Percentiles rank a stretch among this genome's conserved stretches.
phyloP scores from a whole-genome alignment of 192 early-diverging fungal species.

The Rhizoclosmatium sp. region DNA sequence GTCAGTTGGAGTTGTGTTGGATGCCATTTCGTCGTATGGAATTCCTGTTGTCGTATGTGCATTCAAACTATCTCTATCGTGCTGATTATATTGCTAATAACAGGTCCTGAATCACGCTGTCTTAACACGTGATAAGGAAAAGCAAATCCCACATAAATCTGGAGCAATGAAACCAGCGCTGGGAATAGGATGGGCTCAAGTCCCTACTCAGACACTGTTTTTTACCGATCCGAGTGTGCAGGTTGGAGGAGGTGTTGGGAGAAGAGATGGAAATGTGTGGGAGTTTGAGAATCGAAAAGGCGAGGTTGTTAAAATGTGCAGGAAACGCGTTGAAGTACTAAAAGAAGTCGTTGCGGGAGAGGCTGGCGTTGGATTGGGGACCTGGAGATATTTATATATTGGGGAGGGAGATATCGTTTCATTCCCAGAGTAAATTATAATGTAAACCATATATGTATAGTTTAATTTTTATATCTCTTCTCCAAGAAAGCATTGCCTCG shows the following conservation, averaged over 20 bases:
- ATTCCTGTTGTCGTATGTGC: slow-evolving; percentile 21
- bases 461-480: too few species aligned
- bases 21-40: slow-evolving; percentile 4
- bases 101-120: slow-evolving; percentile 26
- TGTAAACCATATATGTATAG: too few species aligned
- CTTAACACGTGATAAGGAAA: neutral
- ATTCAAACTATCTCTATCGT: too few species aligned
- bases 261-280: slow-evolving; percentile 3
- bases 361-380: neutral
- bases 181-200: slow-evolving; percentile 3
- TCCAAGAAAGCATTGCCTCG: too few species aligned
- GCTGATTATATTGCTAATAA: neutral
- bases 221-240: slow-evolving; percentile 12
- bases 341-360: neutral
- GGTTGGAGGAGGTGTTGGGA: neutral
- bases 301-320: neutral
- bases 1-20: neutral
- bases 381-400: slow-evolving; percentile 23
- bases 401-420: neutral
- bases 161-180: slow-evolving; percentile 7
- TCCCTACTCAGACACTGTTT: slow-evolving; percentile 24
- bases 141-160: neutral
- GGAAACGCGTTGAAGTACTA: slow-evolving; percentile 25
- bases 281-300: slow-evolving; percentile 31
- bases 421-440: neutral